Evolutionary conservation across 768 basidiomycete genomes (phyloP).

Genomic region (Leccinum arenicola): DNA sequence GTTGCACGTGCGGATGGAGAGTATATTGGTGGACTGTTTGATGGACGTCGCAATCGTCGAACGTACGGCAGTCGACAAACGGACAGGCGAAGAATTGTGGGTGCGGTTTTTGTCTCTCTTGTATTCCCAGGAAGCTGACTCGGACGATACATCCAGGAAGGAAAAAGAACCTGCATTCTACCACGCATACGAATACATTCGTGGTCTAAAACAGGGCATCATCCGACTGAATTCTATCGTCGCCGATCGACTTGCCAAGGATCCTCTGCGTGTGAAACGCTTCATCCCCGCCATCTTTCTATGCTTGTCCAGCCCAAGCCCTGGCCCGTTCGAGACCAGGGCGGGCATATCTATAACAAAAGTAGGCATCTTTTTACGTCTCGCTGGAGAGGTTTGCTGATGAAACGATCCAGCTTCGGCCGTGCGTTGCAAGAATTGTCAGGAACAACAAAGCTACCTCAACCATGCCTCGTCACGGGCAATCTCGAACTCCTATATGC

Average conservation of each 20-base stretch:
- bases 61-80: constrained; percentile 54
- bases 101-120: constrained; percentile 26
- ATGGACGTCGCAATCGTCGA: constrained; percentile 84
- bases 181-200: constrained; percentile 89
- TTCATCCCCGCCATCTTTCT: constrained; percentile 93
- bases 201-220: constrained; percentile 92
- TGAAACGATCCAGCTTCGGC: constrained; percentile 45
- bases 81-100: constrained; percentile 59
- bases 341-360: constrained; percentile 80
- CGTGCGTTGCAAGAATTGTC: constrained; percentile 92
- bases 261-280: constrained; percentile 57
- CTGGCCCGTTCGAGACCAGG: constrained; percentile 74
- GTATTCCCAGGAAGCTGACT: constrained; percentile 1
- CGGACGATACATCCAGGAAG: constrained; percentile 37
- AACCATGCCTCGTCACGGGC: too few species aligned
- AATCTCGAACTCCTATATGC: constrained; percentile 71
- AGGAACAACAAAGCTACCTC: too few species aligned
- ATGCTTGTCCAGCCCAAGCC: constrained; percentile 92
- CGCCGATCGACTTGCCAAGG: constrained; percentile 71
- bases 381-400: background rate
- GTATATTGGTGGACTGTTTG: constrained; percentile 76
- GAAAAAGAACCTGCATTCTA: constrained; percentile 89
- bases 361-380: constrained; percentile 42
- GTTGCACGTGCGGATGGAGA: constrained; percentile 74
- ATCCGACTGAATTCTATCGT: constrained; percentile 84